Evolutionary conservation across 2,329 filamentous ascomycete species (phyloP).

Genomic region (Stachybotrys chlorohalonatus): DNA sequence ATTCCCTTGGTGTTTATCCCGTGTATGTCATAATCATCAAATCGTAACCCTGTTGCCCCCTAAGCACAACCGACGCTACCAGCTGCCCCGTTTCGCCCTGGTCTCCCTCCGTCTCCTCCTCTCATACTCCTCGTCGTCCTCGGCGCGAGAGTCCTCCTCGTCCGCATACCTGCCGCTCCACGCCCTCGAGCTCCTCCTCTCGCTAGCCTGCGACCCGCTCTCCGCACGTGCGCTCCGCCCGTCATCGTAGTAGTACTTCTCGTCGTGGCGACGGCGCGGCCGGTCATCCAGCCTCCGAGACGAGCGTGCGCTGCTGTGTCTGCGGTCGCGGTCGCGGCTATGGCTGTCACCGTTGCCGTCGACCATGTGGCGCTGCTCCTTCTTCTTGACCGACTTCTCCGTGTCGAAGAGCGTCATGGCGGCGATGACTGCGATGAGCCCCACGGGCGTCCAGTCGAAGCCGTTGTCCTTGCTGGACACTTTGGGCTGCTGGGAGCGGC

Average conservation of each 20-base stretch:
- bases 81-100: neutral
- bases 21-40: neutral
- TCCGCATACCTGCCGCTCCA: constrained; percentile 1
- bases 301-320: neutral
- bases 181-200: too few species aligned
- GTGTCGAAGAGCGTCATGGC: constrained; percentile 26
- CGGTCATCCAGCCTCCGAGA: constrained; percentile 4
- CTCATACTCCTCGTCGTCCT: neutral
- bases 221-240: too few species aligned
- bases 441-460: constrained; percentile 31
- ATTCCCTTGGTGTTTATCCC: neutral
- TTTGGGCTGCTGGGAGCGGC: neutral
- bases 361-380: neutral
- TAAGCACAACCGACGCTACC: neutral
- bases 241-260: constrained; percentile 1
- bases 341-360: constrained; percentile 1
- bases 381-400: constrained; percentile 4
- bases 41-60: neutral
- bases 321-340: neutral
- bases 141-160: neutral
- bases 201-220: too few species aligned
- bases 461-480: constrained; percentile 11
- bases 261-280: neutral
- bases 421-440: constrained; percentile 27
- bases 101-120: neutral